Conservation (phyloP, 2,329 filamentous ascomycete species). For the Aspergillus felis region DNA sequence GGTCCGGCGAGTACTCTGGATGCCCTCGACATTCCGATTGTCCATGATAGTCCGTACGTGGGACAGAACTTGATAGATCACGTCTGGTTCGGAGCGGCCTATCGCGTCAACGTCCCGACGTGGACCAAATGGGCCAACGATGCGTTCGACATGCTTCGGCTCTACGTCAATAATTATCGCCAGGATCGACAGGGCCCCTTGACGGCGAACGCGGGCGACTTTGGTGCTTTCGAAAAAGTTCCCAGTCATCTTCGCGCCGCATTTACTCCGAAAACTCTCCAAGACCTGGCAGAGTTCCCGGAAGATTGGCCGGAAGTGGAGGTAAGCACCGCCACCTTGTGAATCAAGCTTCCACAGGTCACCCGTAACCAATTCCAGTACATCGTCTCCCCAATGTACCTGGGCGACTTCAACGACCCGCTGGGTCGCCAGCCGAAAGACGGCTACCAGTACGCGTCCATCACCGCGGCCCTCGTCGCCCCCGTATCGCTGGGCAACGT, state of each 20-base stretch:
- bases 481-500: conserved; percentile 27
- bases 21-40: conserved; percentile 1
- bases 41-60: conserved; percentile 6
- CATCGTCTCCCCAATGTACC: neutral
- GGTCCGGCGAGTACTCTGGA: conserved; percentile 5
- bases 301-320: conserved; percentile 36
- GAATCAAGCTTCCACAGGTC: neutral
- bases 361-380: neutral
- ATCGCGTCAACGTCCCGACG: conserved; percentile 6
- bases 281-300: conserved; percentile 21
- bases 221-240: conserved; percentile 23
- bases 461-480: conserved; percentile 8
- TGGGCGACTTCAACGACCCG: conserved; percentile 2
- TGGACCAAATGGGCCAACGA: neutral
- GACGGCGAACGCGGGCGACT: conserved; percentile 6
- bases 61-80: conserved; percentile 14
- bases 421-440: conserved; percentile 1
- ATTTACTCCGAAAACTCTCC: conserved; percentile 8
- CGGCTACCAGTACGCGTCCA: conserved; percentile 8
- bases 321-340: conserved; percentile 7
- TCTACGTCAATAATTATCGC: conserved; percentile 1
- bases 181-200: conserved; percentile 4
- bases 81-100: conserved; percentile 5
- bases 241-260: conserved; percentile 11
- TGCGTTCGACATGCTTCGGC: neutral